Base-by-base conservation (phyloP, 345 rosid genomes). In the Eucalyptus cladocalyx region DNA sequence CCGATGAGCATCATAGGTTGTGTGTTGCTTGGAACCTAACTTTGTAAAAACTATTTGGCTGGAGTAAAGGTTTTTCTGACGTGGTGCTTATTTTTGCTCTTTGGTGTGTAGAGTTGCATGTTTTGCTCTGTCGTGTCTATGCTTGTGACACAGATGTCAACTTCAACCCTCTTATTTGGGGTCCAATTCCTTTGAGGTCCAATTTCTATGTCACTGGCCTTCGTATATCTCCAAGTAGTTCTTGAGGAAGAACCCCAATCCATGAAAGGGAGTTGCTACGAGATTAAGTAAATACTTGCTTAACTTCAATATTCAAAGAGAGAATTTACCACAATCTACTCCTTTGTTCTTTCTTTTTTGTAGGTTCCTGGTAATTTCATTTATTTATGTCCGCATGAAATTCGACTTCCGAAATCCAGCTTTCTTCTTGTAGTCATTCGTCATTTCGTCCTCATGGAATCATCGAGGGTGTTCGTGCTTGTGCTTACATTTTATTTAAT, bases 271-370 rank as follows among this genome's bases (percentile, higher is more conserved):
- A 14, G 21, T 65, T 65, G 76, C 76, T n/a, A n/a, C 0, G 0
- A 15, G 19, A 65, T 0, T n/a, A n/a, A 60, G 76, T 15, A n/a
- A 65, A 1, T 2, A n/a, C 34, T n/a, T 15, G 0, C 0, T n/a
- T 65, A 65, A n/a, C 11, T n/a, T 0, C 19, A 65, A 65, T 0
- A 65, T 65, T 65, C 37, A n/a, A 7, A 30, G 37, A 65, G 19
- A 65, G 32, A 28, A 0, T 65, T 65, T 15, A 65, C 72, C 32
- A n/a, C 72, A 14, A 0, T n/a, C 72, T 65, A 30, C 72, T 65
- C 56, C 4, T 3, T 16, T 51, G 4, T 50, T 51, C 9, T 51
- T 17, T 3, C 11, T 26, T 16, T 62, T 30, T 62, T 62, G 0
- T 4, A 1, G 37, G 72, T 62, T 62, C 72, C 14, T 62, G 72